Evolutionary conservation across 768 basidiomycete genomes (phyloP).

Genomic region (Pholiota conissans): DNA sequence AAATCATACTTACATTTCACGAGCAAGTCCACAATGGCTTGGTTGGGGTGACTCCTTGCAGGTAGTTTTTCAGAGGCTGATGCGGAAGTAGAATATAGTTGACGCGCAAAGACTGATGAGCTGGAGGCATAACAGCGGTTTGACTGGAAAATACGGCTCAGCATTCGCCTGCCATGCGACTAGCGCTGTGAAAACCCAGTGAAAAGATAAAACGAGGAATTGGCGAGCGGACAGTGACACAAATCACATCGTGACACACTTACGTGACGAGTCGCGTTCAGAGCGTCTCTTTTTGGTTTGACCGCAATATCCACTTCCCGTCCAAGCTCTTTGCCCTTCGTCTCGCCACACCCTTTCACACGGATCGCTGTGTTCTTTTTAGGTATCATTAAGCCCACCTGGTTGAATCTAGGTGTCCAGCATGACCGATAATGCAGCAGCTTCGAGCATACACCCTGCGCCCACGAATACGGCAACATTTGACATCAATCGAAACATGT

Average conservation of each 20-base stretch:
- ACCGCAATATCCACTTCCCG: constrained; percentile 1
- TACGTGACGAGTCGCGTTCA: constrained; percentile 26
- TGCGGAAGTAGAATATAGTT: constrained; percentile 1
- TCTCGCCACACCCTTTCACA: neutral
- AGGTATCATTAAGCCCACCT: neutral
- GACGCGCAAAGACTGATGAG: neutral
- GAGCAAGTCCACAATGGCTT: constrained; percentile 35
- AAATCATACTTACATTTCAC: constrained; percentile 34
- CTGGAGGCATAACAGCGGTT: constrained; percentile 15
- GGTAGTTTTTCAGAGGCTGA: neutral
- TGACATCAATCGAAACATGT: constrained; percentile 43
- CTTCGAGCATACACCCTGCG: constrained; percentile 17
- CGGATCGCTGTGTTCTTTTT: neutral
- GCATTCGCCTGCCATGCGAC: constrained; percentile 26
- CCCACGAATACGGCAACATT: constrained; percentile 27
- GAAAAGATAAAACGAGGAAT: neutral
- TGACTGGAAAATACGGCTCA: constrained; percentile 12
- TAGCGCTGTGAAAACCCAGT: neutral
- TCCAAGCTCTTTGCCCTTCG: constrained; percentile 1
- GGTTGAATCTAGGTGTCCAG: neutral
- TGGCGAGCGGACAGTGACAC: neutral
- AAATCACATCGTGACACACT: constrained; percentile 7
- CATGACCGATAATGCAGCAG: constrained; percentile 30
- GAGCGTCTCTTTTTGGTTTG: constrained; percentile 10
- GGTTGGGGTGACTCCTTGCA: constrained; percentile 20